phyloP scores from a whole-genome alignment of 2,329 filamentous ascomycete genomes.

The Pseudomassariella vexata region DNA sequence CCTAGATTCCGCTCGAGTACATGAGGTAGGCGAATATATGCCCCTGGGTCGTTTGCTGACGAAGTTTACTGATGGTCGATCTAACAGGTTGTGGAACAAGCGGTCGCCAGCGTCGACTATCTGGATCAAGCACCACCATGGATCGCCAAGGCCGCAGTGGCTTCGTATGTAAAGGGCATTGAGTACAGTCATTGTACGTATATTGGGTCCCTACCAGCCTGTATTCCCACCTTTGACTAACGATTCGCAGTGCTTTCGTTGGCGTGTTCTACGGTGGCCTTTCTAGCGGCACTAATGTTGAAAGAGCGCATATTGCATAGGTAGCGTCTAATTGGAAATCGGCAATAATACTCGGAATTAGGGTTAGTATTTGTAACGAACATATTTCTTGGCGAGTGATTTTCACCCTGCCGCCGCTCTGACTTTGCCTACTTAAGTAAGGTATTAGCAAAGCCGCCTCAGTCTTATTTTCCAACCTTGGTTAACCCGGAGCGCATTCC shows the following conservation, averaged over 20 bases:
- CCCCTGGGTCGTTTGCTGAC: not conserved
- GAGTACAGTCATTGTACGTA: constrained; percentile 16
- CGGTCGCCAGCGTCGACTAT: constrained; percentile 32
- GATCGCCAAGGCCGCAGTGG: constrained; percentile 10
- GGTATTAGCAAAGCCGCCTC: no score
- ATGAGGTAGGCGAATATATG: constrained; percentile 15
- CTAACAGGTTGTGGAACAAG: constrained; percentile 32
- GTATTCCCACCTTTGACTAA: not conserved
- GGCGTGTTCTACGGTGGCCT: constrained; percentile 1
- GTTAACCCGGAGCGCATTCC: no score
- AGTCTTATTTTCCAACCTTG: no score
- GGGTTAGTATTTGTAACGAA: no score
- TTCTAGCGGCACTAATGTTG: constrained; percentile 1
- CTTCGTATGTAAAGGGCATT: constrained; percentile 14
- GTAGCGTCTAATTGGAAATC: no score
- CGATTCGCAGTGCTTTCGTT: constrained; percentile 1
- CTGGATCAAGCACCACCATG: constrained; percentile 20
- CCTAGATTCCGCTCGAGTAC: constrained; percentile 14
- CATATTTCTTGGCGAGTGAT: no score
- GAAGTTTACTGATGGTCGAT: constrained; percentile 1
- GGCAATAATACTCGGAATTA: no score
- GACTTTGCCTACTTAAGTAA: no score
- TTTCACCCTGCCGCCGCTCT: no score
- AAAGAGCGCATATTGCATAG: no score
- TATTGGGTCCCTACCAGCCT: not conserved